Conservation (phyloP, 305 asterid species). For the Galium porrigens region DNA sequence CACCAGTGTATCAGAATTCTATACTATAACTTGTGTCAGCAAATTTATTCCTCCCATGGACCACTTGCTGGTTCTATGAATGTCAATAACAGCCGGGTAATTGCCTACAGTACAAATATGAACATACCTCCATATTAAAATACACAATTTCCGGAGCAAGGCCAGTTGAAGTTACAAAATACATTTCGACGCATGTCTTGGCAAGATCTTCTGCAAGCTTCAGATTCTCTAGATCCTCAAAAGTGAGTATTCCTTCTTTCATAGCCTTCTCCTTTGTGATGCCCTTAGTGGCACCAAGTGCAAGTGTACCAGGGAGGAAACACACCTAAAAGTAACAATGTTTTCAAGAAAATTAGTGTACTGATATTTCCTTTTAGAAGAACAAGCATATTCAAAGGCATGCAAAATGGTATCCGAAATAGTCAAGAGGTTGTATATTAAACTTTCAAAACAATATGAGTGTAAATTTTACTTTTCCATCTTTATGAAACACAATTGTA, state of each 20-base stretch:
- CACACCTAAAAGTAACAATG: slow-evolving; percentile 42
- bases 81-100: not conserved
- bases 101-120: not conserved
- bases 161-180: slow-evolving; percentile 77
- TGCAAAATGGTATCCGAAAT: not conserved
- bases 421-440: not conserved
- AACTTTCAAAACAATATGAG: not conserved
- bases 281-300: slow-evolving; percentile 95
- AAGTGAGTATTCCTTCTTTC: slow-evolving; percentile 52
- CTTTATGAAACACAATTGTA: not conserved
- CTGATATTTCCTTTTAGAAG: not conserved
- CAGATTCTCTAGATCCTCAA: slow-evolving; percentile 79
- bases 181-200: slow-evolving; percentile 80
- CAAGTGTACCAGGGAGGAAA: slow-evolving; percentile 92
- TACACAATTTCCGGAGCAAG: slow-evolving; percentile 95
- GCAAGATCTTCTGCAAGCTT: slow-evolving; percentile 92
- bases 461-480: not conserved
- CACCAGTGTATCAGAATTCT: not conserved
- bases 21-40: not conserved
- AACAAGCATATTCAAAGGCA: not conserved
- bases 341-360: slow-evolving; percentile 14
- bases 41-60: not conserved
- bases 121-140: slow-evolving; percentile 58
- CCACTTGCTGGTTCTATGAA: not conserved
- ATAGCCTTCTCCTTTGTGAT: slow-evolving; percentile 54